phyloP scores from a whole-genome alignment of 164 flowering plant genomes.

The Dillenia suffruticosa region DNA sequence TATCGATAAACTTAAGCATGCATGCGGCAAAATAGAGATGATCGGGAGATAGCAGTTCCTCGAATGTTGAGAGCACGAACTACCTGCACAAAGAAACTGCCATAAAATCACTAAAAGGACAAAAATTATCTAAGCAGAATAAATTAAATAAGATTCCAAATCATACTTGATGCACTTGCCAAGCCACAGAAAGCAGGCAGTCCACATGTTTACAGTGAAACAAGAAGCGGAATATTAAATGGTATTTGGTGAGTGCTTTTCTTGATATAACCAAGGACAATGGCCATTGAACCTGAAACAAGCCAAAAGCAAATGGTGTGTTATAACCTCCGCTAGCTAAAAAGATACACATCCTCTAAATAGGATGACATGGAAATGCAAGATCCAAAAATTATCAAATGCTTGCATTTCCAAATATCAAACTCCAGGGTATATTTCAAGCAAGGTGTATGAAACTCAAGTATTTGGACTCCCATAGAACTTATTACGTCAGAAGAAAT shows the following conservation, averaged over 20 bases:
- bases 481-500: no score
- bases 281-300: conserved; percentile 76
- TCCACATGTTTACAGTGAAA: conserved; percentile 95
- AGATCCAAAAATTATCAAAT: no score
- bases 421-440: no score
- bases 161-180: conserved; percentile 97
- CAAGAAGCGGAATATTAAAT: conserved; percentile 81
- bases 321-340: no score
- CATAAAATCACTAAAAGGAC: conserved; percentile 2
- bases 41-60: conserved; percentile 77
- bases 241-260: conserved; percentile 85
- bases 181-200: conserved; percentile 93
- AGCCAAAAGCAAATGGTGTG: conserved; percentile 1
- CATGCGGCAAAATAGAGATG: conserved; percentile 87
- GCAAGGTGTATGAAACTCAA: no score
- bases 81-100: conserved; percentile 39
- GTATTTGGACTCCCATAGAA: no score
- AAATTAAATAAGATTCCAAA: conserved; percentile 7
- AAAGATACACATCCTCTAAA: no score
- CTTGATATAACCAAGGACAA: conserved; percentile 89
- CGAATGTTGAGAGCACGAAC: conserved; percentile 62
- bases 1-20: conserved; percentile 92
- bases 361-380: no score
- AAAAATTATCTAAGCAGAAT: background rate
- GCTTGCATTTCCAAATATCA: no score